Evolutionary conservation across 129 eudicot genomes (phyloP), one percentile per base, ranked within the genome.

Genomic region (Smallanthus sonchifolius): DNA sequence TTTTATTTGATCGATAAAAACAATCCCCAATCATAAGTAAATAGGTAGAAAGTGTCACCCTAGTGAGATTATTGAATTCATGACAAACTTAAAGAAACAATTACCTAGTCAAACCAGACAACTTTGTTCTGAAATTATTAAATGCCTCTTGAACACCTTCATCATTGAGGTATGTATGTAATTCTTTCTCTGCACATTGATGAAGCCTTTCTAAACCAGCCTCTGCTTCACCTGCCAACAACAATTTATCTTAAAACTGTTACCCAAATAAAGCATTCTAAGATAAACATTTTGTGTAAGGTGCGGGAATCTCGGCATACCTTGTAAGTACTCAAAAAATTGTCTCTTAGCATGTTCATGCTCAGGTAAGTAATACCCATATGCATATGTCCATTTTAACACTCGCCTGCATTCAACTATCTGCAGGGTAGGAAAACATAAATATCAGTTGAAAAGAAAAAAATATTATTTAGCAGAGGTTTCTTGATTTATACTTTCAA

Each of bases 361-460:
- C 54, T 83, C 88, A 13, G 87, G 86, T 49, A 93, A 59, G 76
- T 90, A 93, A 70, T 78, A 93, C 10, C 96, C 98, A 43, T 93
- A 90, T 15, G 93, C 97, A 75, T 88, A 93, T 4, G 91, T 86
- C 98, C 98, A 93, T 67, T 86, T 93, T 32, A 93, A 67, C 43
- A 93, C 96, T 8, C 97, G 81, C 78, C 98, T 83, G 77, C 98
- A 93, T 75, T 93, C 98, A 60, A 90, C 88, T 48, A 93, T 88
- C 89, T 90, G 89, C 65, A 75, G 70, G 64, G 67, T 24, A 52
- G 36, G 36, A 38, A 51, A 45, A n/a, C 39, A 17, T 56, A 30
- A 19, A 75, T 52, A 79, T 19, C 43, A 15, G 7, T 10, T 10
- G n/a, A 30, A 56, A 36, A 8, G 16, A 16, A 14, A 15, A 35